Evolutionary conservation across 805 yeast species (phyloP).

Genomic region (Blastobotrys attinorum): DNA sequence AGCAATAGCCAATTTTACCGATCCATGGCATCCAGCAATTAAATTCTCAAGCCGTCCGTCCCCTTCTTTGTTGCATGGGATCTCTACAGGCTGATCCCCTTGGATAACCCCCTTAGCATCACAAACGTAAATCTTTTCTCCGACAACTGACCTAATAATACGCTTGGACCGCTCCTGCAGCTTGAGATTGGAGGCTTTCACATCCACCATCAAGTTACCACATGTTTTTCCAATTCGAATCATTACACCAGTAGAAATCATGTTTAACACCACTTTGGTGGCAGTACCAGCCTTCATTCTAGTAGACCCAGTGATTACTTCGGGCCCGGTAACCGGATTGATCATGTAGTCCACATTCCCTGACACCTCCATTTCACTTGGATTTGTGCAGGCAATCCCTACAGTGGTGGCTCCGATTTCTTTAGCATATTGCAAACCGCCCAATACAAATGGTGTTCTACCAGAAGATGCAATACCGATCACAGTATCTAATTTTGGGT

Average conservation of each 20-base stretch:
- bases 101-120: not conserved
- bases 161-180: conserved; percentile 16
- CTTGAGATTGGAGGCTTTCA: conserved; percentile 19
- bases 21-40: conserved; percentile 11
- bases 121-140: conserved; percentile 5
- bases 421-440: conserved; percentile 20
- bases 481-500: conserved; percentile 16
- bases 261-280: conserved; percentile 22
- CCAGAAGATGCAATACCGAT: conserved; percentile 27
- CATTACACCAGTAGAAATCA: conserved; percentile 22
- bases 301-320: conserved; percentile 22
- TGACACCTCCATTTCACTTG: conserved; percentile 12
- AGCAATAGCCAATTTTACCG: conserved; percentile 18
- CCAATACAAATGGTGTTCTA: conserved; percentile 25
- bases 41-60: conserved; percentile 9
- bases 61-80: not conserved
- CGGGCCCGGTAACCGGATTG: conserved; percentile 21
- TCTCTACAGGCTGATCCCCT: not conserved
- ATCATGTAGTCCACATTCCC: conserved; percentile 14
- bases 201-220: conserved; percentile 23
- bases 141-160: conserved; percentile 16
- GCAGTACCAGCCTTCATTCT: conserved; percentile 24
- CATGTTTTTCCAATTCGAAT: conserved; percentile 21
- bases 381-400: conserved; percentile 18
- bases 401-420: conserved; percentile 20